Percentiles rank a stretch among this genome's conserved stretches.
phyloP scores from a whole-genome alignment of 495 filamentous ascomycete species.

The Aspergillus coremiiformis region DNA sequence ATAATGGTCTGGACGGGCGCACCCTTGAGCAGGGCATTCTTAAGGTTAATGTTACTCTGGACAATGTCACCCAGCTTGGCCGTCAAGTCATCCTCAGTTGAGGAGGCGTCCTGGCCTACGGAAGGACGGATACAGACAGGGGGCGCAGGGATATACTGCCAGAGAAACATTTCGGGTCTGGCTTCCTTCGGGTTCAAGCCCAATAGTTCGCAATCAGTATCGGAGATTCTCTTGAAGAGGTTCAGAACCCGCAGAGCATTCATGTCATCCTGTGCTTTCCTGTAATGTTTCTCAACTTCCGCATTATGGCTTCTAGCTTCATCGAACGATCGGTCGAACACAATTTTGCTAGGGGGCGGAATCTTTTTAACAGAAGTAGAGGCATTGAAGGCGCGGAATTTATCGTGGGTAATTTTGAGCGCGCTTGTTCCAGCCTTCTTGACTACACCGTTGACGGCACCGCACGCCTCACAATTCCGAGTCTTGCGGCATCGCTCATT shows the following conservation, averaged over 20 bases:
- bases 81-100: constrained; percentile 93
- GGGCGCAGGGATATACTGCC: constrained; percentile 91
- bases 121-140: constrained; percentile 91
- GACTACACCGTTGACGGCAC: constrained; percentile 75
- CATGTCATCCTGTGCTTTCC: constrained; percentile 87
- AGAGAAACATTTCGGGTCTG: constrained; percentile 93
- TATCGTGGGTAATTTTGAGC: constrained; percentile 89
- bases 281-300: constrained; percentile 84
- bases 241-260: constrained; percentile 85
- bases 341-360: constrained; percentile 66
- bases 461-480: constrained; percentile 67
- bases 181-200: constrained; percentile 81
- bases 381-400: constrained; percentile 75
- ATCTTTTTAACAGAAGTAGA: constrained; percentile 80
- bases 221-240: constrained; percentile 80
- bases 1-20: constrained; percentile 81
- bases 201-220: constrained; percentile 81
- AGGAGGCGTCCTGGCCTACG: constrained; percentile 81
- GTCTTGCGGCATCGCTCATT: constrained; percentile 82
- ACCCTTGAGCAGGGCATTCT: constrained; percentile 70
- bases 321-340: constrained; percentile 76
- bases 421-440: constrained; percentile 71
- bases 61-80: constrained; percentile 92
- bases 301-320: constrained; percentile 63
- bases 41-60: constrained; percentile 75